Percentiles rank a stretch among this genome's conserved stretches.
Evolutionary conservation across 345 rosid species (phyloP).

Genomic region (Kandelia obovata): DNA sequence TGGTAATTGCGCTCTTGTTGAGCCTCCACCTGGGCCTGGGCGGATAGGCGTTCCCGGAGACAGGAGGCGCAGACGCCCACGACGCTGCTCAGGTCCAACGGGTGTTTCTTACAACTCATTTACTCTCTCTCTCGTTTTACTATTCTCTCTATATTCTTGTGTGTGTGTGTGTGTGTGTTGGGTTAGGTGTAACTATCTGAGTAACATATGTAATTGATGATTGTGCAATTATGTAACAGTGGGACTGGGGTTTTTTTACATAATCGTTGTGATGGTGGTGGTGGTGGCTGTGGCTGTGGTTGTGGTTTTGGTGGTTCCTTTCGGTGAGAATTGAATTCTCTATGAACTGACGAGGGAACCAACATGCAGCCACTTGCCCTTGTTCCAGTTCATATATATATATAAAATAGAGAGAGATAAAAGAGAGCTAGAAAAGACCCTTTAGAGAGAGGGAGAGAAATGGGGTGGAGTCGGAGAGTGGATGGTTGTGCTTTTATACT

Average conservation of each 20-base stretch:
- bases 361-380: slow-evolving; percentile 19
- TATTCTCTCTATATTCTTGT: too few relatives aligned
- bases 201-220: too few relatives aligned
- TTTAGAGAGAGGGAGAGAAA: not conserved
- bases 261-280: not conserved
- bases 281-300: not conserved
- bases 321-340: not conserved
- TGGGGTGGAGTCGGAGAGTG: not conserved
- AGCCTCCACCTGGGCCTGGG: slow-evolving; percentile 28
- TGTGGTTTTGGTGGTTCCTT: not conserved
- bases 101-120: slow-evolving; percentile 85
- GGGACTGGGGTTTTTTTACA: not conserved
- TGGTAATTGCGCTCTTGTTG: not conserved
- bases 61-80: slow-evolving; percentile 92
- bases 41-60: slow-evolving; percentile 70
- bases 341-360: slow-evolving; percentile 30
- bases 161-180: too few relatives aligned
- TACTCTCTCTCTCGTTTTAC: not conserved
- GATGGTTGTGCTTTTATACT: not conserved
- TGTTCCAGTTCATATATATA: not conserved
- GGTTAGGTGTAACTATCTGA: too few relatives aligned
- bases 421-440: not conserved
- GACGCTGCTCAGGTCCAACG: slow-evolving; percentile 54
- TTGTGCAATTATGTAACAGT: too few relatives aligned
- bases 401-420: not conserved